Evolutionary conservation across 768 basidiomycete genomes (phyloP).

Genomic region (Tylopilus plumbeoviolaceoides): DNA sequence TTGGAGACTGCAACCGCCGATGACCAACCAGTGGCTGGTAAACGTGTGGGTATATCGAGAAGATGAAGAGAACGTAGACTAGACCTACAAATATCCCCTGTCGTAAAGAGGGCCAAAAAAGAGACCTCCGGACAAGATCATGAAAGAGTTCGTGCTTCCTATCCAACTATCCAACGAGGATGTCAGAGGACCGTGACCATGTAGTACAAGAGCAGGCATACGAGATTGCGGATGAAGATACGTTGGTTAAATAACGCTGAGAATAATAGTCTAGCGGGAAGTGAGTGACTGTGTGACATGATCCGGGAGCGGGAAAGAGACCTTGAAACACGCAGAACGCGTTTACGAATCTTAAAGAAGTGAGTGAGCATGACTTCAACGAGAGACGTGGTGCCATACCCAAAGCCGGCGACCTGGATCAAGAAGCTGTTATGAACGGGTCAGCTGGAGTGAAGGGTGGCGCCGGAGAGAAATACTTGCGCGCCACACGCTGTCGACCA

Average conservation of each 20-base stretch:
- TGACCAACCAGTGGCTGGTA: conserved; percentile 40
- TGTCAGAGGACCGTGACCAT: neutral
- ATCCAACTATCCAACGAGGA: conserved; percentile 34
- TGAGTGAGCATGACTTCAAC: neutral
- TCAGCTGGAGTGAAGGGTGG: neutral
- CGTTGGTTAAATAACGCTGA: conserved; percentile 32
- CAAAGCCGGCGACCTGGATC: conserved; percentile 37
- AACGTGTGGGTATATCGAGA: neutral
- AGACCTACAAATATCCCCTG: conserved; percentile 44
- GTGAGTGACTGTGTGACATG: neutral
- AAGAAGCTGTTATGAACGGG: conserved; percentile 24
- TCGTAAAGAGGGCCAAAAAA: conserved; percentile 50
- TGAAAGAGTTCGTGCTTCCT: conserved; percentile 46
- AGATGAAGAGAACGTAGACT: conserved; percentile 1
- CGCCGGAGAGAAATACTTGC: conserved; percentile 7
- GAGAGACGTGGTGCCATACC: conserved; percentile 16
- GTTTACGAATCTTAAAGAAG: conserved; percentile 26
- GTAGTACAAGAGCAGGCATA: conserved; percentile 11
- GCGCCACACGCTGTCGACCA: conserved; percentile 25
- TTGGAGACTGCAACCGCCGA: conserved; percentile 42
- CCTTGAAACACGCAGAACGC: conserved; percentile 43
- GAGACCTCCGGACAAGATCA: conserved; percentile 42
- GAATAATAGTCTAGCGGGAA: conserved; percentile 35
- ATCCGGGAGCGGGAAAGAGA: neutral
- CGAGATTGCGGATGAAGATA: conserved; percentile 36